Conservation (phyloP, 2,329 filamentous ascomycete species). For the Cercospora zeae-maydis region DNA sequence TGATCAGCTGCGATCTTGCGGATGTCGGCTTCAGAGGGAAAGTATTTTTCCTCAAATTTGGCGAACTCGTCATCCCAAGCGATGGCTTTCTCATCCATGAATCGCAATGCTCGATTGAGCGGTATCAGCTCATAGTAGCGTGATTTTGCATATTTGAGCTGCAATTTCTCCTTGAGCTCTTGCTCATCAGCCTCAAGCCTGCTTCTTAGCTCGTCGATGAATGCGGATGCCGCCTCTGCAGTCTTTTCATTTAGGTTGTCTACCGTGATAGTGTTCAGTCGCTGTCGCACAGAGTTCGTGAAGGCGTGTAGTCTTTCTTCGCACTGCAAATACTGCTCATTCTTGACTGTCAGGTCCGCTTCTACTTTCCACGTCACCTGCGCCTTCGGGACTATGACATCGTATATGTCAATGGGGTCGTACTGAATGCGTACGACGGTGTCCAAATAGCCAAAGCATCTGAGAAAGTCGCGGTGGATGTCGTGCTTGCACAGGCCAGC, state of each 20-base stretch:
- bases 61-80: constrained; percentile 90
- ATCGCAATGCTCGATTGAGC: constrained; percentile 80
- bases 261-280: constrained; percentile 83
- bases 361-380: constrained; percentile 97
- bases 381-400: constrained; percentile 86
- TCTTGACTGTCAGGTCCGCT: constrained; percentile 86
- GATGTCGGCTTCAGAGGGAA: constrained; percentile 94
- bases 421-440: constrained; percentile 86
- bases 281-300: constrained; percentile 78
- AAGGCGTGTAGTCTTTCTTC: constrained; percentile 82
- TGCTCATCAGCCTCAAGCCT: constrained; percentile 81
- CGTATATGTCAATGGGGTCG: constrained; percentile 85
- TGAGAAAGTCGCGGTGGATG: constrained; percentile 84
- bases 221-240: constrained; percentile 71
- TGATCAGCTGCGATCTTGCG: constrained; percentile 86
- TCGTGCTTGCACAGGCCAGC: constrained; percentile 83
- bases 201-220: constrained; percentile 73
- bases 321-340: constrained; percentile 78
- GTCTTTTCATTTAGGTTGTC: constrained; percentile 89
- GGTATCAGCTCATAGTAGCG: constrained; percentile 97
- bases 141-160: constrained; percentile 86
- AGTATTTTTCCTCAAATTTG: constrained; percentile 88
- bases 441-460: constrained; percentile 87
- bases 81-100: constrained; percentile 86
- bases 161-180: constrained; percentile 69